Percentiles rank a stretch among this genome's conserved stretches.
phyloP scores from a whole-genome alignment of 345 rosid genomes.

The Adansonia digitata region DNA sequence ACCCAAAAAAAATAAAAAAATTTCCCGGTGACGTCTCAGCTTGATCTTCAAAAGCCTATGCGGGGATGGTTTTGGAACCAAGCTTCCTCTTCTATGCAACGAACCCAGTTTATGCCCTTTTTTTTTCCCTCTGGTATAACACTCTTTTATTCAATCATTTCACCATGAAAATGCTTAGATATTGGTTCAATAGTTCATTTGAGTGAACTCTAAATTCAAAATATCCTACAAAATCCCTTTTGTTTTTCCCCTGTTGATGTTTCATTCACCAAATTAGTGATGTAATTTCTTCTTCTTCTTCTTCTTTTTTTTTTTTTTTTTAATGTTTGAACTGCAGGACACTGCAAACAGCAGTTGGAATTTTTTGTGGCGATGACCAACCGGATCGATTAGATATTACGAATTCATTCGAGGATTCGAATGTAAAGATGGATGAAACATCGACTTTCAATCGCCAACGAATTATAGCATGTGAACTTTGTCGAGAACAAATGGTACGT shows the following conservation, averaged over 20 bases:
- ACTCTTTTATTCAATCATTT: too few relatives aligned
- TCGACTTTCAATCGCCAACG: slow-evolving; percentile 41
- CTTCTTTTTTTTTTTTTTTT: too few relatives aligned
- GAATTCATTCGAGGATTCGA: slow-evolving; percentile 36
- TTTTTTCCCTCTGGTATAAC: too few relatives aligned
- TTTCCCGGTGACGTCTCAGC: too few relatives aligned
- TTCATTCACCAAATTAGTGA: not conserved
- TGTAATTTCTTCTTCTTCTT: not conserved
- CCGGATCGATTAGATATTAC: slow-evolving; percentile 26
- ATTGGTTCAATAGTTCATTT: not conserved
- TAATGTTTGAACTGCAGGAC: slow-evolving; percentile 37
- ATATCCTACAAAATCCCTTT: too few relatives aligned
- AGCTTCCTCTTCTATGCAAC: not conserved
- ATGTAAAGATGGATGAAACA: slow-evolving; percentile 38
- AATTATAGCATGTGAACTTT: slow-evolving; percentile 46
- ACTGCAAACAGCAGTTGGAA: slow-evolving; percentile 68
- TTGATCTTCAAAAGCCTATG: not conserved
- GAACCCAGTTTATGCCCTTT: not conserved
- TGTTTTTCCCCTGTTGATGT: too few relatives aligned
- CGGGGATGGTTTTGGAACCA: not conserved
- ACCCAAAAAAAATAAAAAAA: too few relatives aligned
- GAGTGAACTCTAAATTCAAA: too few relatives aligned
- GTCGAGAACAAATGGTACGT: slow-evolving; percentile 68
- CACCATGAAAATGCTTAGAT: not conserved
- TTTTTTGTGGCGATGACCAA: slow-evolving; percentile 41